Base-by-base conservation (phyloP, 148 eudicot species). In the Vaccinium myrtillus region DNA sequence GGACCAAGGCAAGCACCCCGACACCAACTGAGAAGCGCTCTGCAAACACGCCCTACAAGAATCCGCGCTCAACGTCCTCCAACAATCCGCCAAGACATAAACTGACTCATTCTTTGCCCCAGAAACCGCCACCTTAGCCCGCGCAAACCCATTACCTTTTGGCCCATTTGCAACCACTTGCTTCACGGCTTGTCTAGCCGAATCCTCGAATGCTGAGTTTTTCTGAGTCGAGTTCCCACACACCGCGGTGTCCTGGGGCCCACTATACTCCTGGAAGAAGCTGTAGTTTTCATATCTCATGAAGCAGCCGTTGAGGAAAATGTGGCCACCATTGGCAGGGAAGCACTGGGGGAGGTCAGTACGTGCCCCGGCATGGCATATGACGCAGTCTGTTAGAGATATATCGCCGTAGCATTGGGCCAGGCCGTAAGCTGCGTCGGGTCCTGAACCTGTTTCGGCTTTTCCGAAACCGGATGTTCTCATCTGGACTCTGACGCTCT, bases 321-420 rank as follows among this genome's bases (percentile, higher is more conserved):
- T 77, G 63, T 89, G 85, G 2, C 90, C 93, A 6, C 90, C 89
- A 2, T 69, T 87, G 46, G 18, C 3, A 0, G 93, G 93, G 50
- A 83, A 91, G 80, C 93, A 92, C 77, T 85, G 89, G 21, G 93
- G 95, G 10, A 90, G 87, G 55, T 87, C 69, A 1, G 91, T 90
- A 0, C 93, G 89, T 0, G 92, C 91, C 78, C 85, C 88, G 36
- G 93, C 90, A 32, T 87, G 90, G 88, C 95, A 92, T 13, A 90
- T 36, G 27, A 85, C 87, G 58, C 95, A 92, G 54, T 92, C 95
- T 25, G 83, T 84, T n/a, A 71, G 67, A 12, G 92, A 80, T 53
- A 92, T 90, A 50, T 92, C 95, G 10, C 93, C 95, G 53, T 92
- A 92, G 82, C 95, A 92, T 61, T 92, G 91, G 18, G 91, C 91